Conservation (phyloP, 257 asterid species). For the Solanum microdontum region DNA sequence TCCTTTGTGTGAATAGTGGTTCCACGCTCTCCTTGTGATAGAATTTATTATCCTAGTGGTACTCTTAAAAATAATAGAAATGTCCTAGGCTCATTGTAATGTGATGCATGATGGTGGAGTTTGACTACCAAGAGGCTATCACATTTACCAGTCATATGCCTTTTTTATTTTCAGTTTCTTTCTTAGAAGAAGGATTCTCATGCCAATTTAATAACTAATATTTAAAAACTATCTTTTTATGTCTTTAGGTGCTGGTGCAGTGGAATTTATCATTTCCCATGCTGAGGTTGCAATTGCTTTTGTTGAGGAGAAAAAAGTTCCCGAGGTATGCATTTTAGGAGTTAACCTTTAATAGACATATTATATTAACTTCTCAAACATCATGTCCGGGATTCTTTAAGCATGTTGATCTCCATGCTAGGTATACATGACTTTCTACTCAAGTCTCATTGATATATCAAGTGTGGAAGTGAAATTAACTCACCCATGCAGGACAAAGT, state of each 20-base stretch:
- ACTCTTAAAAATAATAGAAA: not conserved
- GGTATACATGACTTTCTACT: not conserved
- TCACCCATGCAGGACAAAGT: not conserved
- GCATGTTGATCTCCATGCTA: not conserved
- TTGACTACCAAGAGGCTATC: not conserved
- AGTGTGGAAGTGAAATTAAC: not conserved
- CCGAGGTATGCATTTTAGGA: slow-evolving; percentile 42
- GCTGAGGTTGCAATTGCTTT: slow-evolving; percentile 84
- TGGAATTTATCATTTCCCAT: slow-evolving; percentile 87
- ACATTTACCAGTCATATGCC: not conserved
- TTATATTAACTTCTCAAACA: not conserved
- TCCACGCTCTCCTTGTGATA: not conserved
- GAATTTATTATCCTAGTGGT: not conserved
- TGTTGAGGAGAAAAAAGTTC: slow-evolving; percentile 78
- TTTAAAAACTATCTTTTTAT: slow-evolving; percentile 6
- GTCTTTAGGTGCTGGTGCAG: slow-evolving; percentile 83
- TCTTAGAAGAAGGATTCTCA: not conserved
- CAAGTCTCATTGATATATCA: not conserved
- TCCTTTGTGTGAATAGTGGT: not conserved
- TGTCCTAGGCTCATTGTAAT: not conserved
- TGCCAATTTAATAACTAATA: not conserved
- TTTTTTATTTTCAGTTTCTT: not conserved
- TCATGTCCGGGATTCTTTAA: not conserved
- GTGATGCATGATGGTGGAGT: not conserved
- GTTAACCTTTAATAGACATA: not conserved